Evolutionary conservation across 352 stramenopile genomes (phyloP).

Genomic region (Halophytophthora polymorphica): DNA sequence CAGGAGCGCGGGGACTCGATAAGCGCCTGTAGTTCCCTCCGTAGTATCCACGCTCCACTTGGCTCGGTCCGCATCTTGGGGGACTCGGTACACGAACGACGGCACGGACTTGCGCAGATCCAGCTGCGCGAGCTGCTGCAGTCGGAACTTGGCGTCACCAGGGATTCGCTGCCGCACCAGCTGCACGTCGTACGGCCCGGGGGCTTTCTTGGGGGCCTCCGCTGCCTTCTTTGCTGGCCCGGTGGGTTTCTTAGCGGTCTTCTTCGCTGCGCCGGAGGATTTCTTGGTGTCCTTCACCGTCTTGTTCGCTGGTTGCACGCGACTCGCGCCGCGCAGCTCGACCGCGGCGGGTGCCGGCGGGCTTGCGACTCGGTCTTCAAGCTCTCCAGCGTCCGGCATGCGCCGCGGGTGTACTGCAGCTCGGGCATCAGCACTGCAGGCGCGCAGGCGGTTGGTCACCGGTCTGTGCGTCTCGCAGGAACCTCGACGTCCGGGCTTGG

Average conservation of each 20-base stretch:
- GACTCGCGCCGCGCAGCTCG: constrained; percentile 1
- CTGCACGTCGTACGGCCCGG: constrained; percentile 2
- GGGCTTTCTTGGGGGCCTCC: constrained; percentile 5
- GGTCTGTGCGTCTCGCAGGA: too few species aligned
- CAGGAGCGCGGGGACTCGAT: not conserved
- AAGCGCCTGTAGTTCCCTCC: not conserved
- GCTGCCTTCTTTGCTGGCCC: too few species aligned
- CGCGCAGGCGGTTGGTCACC: too few species aligned
- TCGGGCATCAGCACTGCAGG: too few species aligned
- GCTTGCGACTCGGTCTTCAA: too few species aligned
- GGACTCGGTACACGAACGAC: constrained; percentile 16
- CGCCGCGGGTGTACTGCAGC: too few species aligned
- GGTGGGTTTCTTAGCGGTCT: not conserved
- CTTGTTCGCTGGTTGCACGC: constrained; percentile 7
- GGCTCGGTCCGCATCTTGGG: constrained; percentile 3
- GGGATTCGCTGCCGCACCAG: constrained; percentile 7
- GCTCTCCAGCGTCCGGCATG: too few species aligned
- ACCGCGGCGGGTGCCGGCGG: too few species aligned
- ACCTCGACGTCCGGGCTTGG: too few species aligned
- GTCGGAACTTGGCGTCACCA: constrained; percentile 9
- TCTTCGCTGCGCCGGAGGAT: constrained; percentile 7
- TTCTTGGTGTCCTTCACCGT: constrained; percentile 10
- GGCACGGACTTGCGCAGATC: constrained; percentile 10
- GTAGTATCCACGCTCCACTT: constrained; percentile 12
- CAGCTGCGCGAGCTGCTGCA: constrained; percentile 16